These are phyloP conservation scores for Phaeophleospora eucalypticola DNA, from an alignment of 2,329 filamentous ascomycete species.

Conservation along the genomic window DNA sequence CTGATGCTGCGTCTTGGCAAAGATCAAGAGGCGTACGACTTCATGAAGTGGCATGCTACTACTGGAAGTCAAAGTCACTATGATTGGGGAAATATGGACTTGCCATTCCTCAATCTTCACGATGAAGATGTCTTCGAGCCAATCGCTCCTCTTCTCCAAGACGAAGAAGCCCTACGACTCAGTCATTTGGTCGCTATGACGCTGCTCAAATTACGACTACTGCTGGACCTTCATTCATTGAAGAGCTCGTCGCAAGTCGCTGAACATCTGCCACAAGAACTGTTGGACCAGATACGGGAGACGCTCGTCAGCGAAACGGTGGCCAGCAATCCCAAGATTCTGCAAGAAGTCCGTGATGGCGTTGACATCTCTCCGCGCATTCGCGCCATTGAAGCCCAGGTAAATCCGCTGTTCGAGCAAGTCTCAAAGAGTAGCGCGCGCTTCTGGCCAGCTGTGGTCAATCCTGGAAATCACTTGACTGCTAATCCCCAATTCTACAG, in stretches of 20 bases:
- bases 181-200: slow-evolving; percentile 1
- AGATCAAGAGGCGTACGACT: slow-evolving; percentile 12
- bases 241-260: not conserved
- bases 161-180: not conserved
- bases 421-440: not conserved
- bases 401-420: not conserved
- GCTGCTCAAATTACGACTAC: slow-evolving; percentile 7
- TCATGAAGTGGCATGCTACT: slow-evolving; percentile 12
- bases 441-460: slow-evolving; percentile 10
- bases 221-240: slow-evolving; percentile 3
- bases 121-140: slow-evolving; percentile 6
- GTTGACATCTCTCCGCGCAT: not conserved
- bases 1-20: slow-evolving; percentile 7
- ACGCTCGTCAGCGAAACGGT: not conserved
- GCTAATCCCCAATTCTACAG: slow-evolving; percentile 1
- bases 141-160: not conserved
- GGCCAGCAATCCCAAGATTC: not conserved
- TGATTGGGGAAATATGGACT: slow-evolving; percentile 3
- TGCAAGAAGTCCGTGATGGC: slow-evolving; percentile 5
- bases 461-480: not conserved
- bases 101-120: slow-evolving; percentile 6
- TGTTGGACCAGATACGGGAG: not conserved
- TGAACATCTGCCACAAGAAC: slow-evolving; percentile 1
- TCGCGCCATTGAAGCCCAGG: slow-evolving; percentile 2
- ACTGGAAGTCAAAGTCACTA: not conserved